Evolutionary conservation across 2,329 filamentous ascomycete genomes (phyloP).

Genomic region (Colletotrichum ledebouriae): DNA sequence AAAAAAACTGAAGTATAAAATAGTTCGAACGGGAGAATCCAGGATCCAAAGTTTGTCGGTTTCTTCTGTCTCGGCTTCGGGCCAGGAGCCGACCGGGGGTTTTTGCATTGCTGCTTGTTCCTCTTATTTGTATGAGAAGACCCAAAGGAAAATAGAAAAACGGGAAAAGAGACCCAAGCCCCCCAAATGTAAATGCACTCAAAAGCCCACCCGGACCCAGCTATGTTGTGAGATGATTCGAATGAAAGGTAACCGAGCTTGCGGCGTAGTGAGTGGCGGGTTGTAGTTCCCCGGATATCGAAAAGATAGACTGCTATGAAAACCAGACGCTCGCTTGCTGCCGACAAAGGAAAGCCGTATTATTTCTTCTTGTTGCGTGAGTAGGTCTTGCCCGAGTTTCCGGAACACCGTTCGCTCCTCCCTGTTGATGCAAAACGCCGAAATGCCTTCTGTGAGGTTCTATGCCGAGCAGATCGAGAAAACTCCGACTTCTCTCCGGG

Average conservation of each 20-base stretch:
- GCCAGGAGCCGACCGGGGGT: constrained; percentile 58
- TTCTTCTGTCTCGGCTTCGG: constrained; percentile 59
- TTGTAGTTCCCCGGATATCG: constrained; percentile 55
- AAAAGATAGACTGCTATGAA: constrained; percentile 49
- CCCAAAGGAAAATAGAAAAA: constrained; percentile 49
- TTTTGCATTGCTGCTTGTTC: constrained; percentile 75
- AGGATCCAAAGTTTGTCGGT: constrained; percentile 54
- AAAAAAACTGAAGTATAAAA: constrained; percentile 49
- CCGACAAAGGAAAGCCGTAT: constrained; percentile 45
- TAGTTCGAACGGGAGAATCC: constrained; percentile 48
- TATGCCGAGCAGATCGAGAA: constrained; percentile 45
- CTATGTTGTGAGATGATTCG: constrained; percentile 63
- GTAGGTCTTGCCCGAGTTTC: constrained; percentile 54
- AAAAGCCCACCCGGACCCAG: constrained; percentile 66
- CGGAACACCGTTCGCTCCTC: constrained; percentile 56
- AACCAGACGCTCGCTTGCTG: constrained; percentile 62
- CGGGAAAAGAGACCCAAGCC: constrained; percentile 55
- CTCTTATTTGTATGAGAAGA: constrained; percentile 63
- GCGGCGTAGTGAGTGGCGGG: constrained; percentile 65
- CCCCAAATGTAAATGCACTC: constrained; percentile 68
- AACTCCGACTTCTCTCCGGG: constrained; percentile 48
- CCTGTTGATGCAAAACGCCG: constrained; percentile 59
- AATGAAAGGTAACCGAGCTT: constrained; percentile 47
- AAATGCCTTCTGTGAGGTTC: constrained; percentile 53
- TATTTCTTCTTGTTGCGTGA: constrained; percentile 46